These are phyloP conservation scores for Clitopilus passeckerianus DNA, from an alignment of 768 basidiomycete species.

Conservation along the genomic window DNA sequence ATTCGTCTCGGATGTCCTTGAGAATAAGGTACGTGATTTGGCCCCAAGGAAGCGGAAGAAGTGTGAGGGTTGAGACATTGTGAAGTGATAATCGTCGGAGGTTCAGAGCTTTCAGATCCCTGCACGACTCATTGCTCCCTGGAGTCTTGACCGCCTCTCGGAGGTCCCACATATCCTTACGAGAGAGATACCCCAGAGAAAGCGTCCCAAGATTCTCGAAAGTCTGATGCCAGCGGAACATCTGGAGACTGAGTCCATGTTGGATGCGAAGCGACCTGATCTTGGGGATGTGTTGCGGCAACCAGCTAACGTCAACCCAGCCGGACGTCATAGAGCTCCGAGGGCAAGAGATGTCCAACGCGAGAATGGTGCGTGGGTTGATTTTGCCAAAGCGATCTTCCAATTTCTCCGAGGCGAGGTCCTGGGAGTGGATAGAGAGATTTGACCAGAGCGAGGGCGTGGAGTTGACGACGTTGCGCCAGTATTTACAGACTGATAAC, in stretches of 20 bases:
- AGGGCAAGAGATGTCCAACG: not conserved
- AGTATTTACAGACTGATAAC: not conserved
- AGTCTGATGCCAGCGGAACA: not conserved
- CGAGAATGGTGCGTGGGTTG: not conserved
- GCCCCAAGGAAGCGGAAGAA: not conserved
- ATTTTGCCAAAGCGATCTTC: not conserved
- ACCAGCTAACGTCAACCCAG: not conserved
- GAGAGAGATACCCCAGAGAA: not conserved
- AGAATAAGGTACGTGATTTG: not conserved
- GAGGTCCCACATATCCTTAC: not conserved
- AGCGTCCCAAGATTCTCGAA: not conserved
- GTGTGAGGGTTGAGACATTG: not conserved
- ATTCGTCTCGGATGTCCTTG: not conserved
- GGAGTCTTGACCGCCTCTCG: not conserved
- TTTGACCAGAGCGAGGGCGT: not conserved
- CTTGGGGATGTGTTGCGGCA: not conserved
- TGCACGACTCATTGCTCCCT: not conserved
- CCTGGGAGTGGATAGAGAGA: not conserved
- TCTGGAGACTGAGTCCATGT: not conserved
- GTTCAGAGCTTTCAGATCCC: not conserved
- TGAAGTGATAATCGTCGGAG: not conserved
- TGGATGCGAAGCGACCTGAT: not conserved
- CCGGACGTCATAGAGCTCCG: not conserved
- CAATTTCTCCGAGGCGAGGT: not conserved
- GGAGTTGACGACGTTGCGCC: not conserved